Base-by-base conservation (phyloP, 768 basidiomycete genomes). In the Pulveroboletus sp. region DNA sequence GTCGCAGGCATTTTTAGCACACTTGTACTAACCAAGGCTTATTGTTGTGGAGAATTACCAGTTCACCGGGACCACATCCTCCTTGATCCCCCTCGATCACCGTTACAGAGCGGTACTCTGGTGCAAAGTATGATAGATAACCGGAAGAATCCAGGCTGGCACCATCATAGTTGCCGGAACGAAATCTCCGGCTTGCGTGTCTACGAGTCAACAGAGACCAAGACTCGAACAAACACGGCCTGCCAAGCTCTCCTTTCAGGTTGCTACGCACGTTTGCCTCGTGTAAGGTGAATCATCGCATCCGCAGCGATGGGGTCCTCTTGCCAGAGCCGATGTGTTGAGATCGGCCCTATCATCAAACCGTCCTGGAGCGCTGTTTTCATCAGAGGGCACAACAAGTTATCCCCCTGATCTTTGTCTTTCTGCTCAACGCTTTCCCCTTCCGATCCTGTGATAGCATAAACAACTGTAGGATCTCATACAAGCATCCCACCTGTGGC, bases 21-120 rank as follows among this genome's bases (percentile, higher is more conserved):
- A 38, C 41, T 50, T 41, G 48, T 30, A 42, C 35, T 50, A 3
- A 9, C 35, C 40, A 31, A 48, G 57, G 14, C 60, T 55, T 24
- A 46, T 51, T 38, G 39, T 53, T 30, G 32, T 54, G 66, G 64
- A 43, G 24, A 57, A 44, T 55, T 55, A n/a, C 45, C 47, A 51
- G 46, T 51, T 59, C 39, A 54, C 66, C 64, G 64, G 42, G 9
- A 47, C 12, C 17, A 15, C 39, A 32, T 27, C 26, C 21, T 33
- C 30, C 36, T 46, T 31, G 47, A 39, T 47, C 21, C 30, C 43
- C 48, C 51, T 56, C 42, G 52, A 61, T 49, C 58, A 38, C 53
- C 33, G 35, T 46, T 40, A 48, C 56, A 51, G 56, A 49, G 46
- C 47, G 42, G 37, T 39, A 51, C 35, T 32, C 39, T 47, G 45